A percentile compares a stretch with the other conserved stretches of the same genome.
phyloP scores from a whole-genome alignment of 129 eudicot genomes.

The Centrapalus pauciflorus region DNA sequence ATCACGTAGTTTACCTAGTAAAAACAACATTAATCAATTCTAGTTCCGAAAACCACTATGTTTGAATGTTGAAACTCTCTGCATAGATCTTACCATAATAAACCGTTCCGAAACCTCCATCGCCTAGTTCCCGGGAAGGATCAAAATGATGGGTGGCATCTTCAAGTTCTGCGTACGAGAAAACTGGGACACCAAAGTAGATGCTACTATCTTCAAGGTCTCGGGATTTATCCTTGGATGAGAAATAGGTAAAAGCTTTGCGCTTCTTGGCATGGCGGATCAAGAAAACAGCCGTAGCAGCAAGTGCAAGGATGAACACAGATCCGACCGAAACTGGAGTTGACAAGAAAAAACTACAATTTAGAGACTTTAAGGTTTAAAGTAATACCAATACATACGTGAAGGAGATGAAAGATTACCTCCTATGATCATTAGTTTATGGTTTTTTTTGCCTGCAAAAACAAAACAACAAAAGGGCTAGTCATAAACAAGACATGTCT shows the following conservation, averaged over 20 bases:
- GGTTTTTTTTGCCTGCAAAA: not conserved
- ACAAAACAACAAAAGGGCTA: not conserved
- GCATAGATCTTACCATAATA: constrained; percentile 43
- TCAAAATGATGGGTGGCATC: constrained; percentile 58
- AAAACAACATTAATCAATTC: not conserved
- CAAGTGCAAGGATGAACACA: constrained; percentile 5
- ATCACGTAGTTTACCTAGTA: constrained; percentile 63
- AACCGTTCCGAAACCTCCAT: constrained; percentile 69
- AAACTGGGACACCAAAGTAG: constrained; percentile 47
- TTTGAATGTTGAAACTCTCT: not conserved
- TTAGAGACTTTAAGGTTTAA: not conserved
- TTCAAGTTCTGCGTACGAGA: constrained; percentile 53
- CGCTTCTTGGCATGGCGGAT: constrained; percentile 22
- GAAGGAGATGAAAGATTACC: constrained; percentile 9
- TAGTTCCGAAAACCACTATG: not conserved
- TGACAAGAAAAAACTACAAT: not conserved
- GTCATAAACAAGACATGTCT: not conserved
- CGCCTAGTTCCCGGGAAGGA: constrained; percentile 48
- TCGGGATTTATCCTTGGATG: constrained; percentile 27
- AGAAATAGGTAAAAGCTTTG: constrained; percentile 11
- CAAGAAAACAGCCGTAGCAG: constrained; percentile 7
- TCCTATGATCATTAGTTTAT: constrained; percentile 2
- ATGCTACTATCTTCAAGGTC: constrained; percentile 34
- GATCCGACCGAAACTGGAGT: constrained; percentile 12
- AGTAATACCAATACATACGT: not conserved